Evolutionary conservation across 331 rosid genomes (phyloP).

Genomic region (Rosa hybrid): DNA sequence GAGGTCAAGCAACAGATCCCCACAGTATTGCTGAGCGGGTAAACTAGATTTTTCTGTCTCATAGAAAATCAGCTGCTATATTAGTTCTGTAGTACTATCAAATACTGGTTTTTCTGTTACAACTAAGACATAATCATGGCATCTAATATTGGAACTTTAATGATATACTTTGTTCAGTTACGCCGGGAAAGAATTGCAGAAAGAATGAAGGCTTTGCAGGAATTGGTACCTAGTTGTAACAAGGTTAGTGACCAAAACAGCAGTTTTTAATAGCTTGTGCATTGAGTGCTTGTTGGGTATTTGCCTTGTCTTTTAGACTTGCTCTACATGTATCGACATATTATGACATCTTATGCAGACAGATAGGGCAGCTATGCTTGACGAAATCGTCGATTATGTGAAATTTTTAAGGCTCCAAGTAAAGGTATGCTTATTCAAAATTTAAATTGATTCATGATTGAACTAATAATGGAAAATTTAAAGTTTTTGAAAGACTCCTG

Average conservation of each 20-base stretch:
- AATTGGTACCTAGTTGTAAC: slow-evolving; percentile 89
- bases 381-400: slow-evolving; percentile 95
- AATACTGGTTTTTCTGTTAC: not conserved
- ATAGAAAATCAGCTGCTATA: not conserved
- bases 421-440: slow-evolving; percentile 52
- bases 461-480: not conserved
- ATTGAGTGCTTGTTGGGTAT: not conserved
- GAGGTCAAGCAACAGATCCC: slow-evolving; percentile 99
- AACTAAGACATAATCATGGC: not conserved
- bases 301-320: not conserved
- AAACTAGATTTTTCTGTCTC: slow-evolving; percentile 11
- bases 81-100: not conserved
- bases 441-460: slow-evolving; percentile 15
- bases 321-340: slow-evolving; percentile 12
- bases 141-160: not conserved
- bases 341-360: slow-evolving; percentile 53
- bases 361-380: slow-evolving; percentile 96
- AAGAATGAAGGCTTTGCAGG: slow-evolving; percentile 99
- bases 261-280: not conserved
- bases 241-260: slow-evolving; percentile 56
- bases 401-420: slow-evolving; percentile 99
- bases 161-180: slow-evolving; percentile 51
- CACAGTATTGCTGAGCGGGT: slow-evolving; percentile 98
- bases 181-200: slow-evolving; percentile 99
- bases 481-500: not conserved